Evolutionary conservation across 805 yeast genomes (phyloP).

Genomic region (Yarrowia sp.): DNA sequence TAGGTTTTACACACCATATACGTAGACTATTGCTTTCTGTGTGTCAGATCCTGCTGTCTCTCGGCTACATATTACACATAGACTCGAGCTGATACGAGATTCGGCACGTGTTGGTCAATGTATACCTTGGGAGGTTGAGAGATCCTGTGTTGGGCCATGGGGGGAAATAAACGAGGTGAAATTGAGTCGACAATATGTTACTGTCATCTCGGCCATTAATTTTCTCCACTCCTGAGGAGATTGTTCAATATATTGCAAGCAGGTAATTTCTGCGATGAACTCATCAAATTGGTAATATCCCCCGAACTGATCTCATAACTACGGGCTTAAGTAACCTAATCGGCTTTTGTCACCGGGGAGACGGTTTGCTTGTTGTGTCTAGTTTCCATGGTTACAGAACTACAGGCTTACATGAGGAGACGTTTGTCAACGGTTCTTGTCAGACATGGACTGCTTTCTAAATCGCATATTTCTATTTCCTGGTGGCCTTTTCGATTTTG

Average conservation of each 20-base stretch:
- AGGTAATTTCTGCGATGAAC: background rate
- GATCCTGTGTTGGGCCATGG: background rate
- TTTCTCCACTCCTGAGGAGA: background rate
- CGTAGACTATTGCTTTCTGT: background rate
- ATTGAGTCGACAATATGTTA: background rate
- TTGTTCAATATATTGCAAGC: background rate
- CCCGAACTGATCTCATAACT: background rate
- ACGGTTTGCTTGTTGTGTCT: background rate
- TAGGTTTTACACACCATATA: no score
- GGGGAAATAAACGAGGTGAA: background rate
- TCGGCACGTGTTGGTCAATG: background rate
- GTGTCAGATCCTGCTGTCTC: background rate
- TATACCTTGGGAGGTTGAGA: background rate
- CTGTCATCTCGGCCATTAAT: no score
- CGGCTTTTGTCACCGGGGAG: background rate
- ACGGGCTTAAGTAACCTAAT: background rate
- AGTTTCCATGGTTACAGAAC: slow-evolving; percentile 9
- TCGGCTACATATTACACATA: background rate
- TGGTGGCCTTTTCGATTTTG: background rate
- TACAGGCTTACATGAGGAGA: background rate
- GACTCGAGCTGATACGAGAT: background rate
- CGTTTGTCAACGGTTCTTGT: background rate
- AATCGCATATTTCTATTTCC: background rate
- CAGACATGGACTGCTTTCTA: background rate
- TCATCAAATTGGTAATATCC: background rate